A percentile compares a stretch with the other conserved stretches of the same genome.
phyloP scores from a whole-genome alignment of 352 stramenopile genomes.

The Globisporangium acanthophoron region DNA sequence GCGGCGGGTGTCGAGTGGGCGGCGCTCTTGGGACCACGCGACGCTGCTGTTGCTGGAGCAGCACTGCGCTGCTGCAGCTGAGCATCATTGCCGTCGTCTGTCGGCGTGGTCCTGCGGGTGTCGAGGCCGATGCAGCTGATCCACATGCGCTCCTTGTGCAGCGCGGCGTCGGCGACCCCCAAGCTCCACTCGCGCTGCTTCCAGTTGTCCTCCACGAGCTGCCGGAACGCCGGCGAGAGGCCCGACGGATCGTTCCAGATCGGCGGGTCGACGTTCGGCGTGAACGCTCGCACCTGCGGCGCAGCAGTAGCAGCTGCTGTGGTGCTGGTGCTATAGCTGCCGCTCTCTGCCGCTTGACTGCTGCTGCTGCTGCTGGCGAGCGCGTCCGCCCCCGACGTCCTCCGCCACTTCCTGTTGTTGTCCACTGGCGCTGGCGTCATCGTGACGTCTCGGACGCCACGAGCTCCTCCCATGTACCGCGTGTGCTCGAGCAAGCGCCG shows the following conservation, averaged over 20 bases:
- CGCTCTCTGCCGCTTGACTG: not conserved
- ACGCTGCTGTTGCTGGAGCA: too few relatives aligned
- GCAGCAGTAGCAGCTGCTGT: not conserved
- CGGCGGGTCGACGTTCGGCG: not conserved
- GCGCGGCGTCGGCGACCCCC: constrained; percentile 8
- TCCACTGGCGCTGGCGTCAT: not conserved
- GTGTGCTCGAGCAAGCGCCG: constrained; percentile 10
- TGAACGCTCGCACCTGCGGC: not conserved
- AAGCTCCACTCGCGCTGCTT: constrained; percentile 20
- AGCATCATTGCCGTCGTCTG: not conserved
- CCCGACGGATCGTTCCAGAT: constrained; percentile 38
- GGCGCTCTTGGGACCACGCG: not conserved
- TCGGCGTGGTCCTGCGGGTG: constrained; percentile 4
- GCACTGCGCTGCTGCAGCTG: not conserved
- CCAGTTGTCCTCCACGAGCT: constrained; percentile 61
- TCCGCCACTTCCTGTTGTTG: constrained; percentile 13
- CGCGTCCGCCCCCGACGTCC: not conserved
- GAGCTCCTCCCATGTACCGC: constrained; percentile 2
- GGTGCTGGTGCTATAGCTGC: not conserved
- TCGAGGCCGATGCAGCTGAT: constrained; percentile 40
- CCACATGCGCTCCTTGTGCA: constrained; percentile 38
- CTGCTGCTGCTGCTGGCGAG: not conserved
- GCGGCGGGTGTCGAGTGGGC: constrained; percentile 1
- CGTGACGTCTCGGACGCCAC: not conserved
- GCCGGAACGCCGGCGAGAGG: constrained; percentile 37